phyloP scores from a whole-genome alignment of 768 basidiomycete species.

The Pleurotus giganteus region DNA sequence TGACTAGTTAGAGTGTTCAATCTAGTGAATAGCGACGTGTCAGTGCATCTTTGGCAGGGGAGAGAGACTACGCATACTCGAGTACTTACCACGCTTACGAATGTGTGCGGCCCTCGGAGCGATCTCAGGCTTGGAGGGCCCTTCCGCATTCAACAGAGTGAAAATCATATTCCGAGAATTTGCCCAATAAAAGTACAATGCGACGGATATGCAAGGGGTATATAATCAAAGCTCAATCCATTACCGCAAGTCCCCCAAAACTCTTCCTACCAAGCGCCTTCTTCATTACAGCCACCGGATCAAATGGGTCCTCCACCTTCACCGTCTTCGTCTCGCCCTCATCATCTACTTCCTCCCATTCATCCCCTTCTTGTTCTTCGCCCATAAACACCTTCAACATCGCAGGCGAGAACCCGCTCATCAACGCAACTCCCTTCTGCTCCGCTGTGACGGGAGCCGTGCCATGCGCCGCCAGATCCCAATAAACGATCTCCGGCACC shows the following conservation, averaged over 20 bases:
- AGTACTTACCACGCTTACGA: too few species aligned
- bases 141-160: too few species aligned
- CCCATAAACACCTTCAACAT: conserved; percentile 76
- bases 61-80: too few species aligned
- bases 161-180: too few species aligned
- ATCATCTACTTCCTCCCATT: conserved; percentile 34
- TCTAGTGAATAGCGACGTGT: too few species aligned
- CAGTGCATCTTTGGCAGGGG: too few species aligned
- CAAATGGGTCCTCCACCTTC: conserved; percentile 31
- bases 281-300: conserved; percentile 43
- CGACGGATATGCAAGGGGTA: too few species aligned
- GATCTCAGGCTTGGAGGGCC: too few species aligned
- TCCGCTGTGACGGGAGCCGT: conserved; percentile 51
- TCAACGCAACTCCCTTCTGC: conserved; percentile 59
- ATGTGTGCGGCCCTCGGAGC: too few species aligned
- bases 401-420: conserved; percentile 68
- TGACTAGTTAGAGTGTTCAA: too few species aligned
- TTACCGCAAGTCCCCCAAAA: conserved; percentile 53
- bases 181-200: too few species aligned
- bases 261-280: conserved; percentile 46
- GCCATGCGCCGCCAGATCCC: conserved; percentile 46
- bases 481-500: conserved; percentile 71
- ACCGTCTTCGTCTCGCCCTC: conserved; percentile 26
- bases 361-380: conserved; percentile 34
- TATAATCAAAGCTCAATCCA: too few species aligned